Percentiles rank a stretch among this genome's conserved stretches.
phyloP scores from a whole-genome alignment of 2,329 filamentous ascomycete species.

The Aaosphaeria arxii region DNA sequence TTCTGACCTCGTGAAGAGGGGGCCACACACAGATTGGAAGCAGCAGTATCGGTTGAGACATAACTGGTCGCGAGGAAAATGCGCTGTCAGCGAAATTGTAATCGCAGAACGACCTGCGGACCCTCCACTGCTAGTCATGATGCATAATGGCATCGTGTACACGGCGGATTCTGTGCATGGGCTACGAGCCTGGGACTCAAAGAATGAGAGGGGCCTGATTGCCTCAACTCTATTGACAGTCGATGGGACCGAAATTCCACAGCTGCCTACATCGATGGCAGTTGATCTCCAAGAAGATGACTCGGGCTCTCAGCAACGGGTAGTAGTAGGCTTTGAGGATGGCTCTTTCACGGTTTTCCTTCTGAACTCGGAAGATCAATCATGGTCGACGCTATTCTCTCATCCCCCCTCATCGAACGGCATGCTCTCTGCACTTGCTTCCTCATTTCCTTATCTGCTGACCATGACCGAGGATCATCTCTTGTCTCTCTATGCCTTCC shows the following conservation, averaged over 20 bases:
- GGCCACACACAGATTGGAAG: slow-evolving; percentile 71
- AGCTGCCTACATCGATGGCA: slow-evolving; percentile 60
- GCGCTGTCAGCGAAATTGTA: slow-evolving; percentile 74
- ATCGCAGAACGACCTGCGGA: slow-evolving; percentile 53
- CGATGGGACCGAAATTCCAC: slow-evolving; percentile 12
- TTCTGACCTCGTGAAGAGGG: slow-evolving; percentile 52
- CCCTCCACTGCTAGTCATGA: slow-evolving; percentile 68
- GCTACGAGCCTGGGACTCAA: slow-evolving; percentile 75
- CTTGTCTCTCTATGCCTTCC: slow-evolving; percentile 72
- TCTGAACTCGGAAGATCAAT: slow-evolving; percentile 47
- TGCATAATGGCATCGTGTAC: slow-evolving; percentile 73
- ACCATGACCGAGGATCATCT: slow-evolving; percentile 73
- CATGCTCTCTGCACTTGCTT: slow-evolving; percentile 67
- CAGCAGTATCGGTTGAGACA: slow-evolving; percentile 81
- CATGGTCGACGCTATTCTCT: slow-evolving; percentile 53
- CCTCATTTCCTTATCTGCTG: slow-evolving; percentile 71
- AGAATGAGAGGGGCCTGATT: slow-evolving; percentile 55
- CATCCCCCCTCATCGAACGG: slow-evolving; percentile 64
- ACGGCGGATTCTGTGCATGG: slow-evolving; percentile 70
- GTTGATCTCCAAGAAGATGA: slow-evolving; percentile 50
- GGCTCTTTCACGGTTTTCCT: slow-evolving; percentile 63
- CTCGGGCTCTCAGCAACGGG: slow-evolving; percentile 23
- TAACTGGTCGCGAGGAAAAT: slow-evolving; percentile 85
- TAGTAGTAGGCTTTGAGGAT: slow-evolving; percentile 37
- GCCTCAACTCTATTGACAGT: slow-evolving; percentile 42